Percentiles rank a stretch among this genome's conserved stretches.
These are phyloP conservation scores for Backusella mclennaniae DNA, from an alignment of 192 early-diverging fungal species.

Conservation along the genomic window DNA sequence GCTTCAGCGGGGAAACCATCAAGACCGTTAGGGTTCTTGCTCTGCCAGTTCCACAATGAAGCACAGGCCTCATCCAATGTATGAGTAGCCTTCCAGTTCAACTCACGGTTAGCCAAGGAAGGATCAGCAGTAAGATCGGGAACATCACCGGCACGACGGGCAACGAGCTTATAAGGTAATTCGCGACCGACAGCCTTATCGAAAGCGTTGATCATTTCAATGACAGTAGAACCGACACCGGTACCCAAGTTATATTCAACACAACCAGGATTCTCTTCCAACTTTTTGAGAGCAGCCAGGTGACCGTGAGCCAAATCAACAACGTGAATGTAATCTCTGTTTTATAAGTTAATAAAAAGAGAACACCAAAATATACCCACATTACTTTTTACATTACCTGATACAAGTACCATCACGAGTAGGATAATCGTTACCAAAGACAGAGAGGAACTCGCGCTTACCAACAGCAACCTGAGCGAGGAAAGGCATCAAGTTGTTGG, in stretches of 20 bases:
- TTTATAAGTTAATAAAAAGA: neutral
- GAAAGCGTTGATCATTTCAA: conserved; percentile 88
- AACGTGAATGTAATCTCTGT: conserved; percentile 94
- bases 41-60: conserved; percentile 75
- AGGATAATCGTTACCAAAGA: conserved; percentile 93
- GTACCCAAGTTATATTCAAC: conserved; percentile 88
- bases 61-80: conserved; percentile 63
- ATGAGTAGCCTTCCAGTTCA: conserved; percentile 63
- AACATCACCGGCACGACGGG: conserved; percentile 82
- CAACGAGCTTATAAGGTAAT: conserved; percentile 67
- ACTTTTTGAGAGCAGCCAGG: conserved; percentile 79
- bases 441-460: conserved; percentile 74
- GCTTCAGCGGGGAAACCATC: conserved; percentile 31
- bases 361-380: neutral
- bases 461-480: conserved; percentile 89
- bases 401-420: conserved; percentile 93
- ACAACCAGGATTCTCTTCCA: conserved; percentile 55
- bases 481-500: conserved; percentile 94
- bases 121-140: conserved; percentile 82
- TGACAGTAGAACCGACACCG: conserved; percentile 86
- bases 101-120: conserved; percentile 52
- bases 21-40: conserved; percentile 65
- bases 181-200: conserved; percentile 76
- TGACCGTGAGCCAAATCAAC: conserved; percentile 90
- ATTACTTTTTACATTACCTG: conserved; percentile 16